phyloP scores from a whole-genome alignment of 2,329 filamentous ascomycete species.

The Paramyrothecium roridum region DNA sequence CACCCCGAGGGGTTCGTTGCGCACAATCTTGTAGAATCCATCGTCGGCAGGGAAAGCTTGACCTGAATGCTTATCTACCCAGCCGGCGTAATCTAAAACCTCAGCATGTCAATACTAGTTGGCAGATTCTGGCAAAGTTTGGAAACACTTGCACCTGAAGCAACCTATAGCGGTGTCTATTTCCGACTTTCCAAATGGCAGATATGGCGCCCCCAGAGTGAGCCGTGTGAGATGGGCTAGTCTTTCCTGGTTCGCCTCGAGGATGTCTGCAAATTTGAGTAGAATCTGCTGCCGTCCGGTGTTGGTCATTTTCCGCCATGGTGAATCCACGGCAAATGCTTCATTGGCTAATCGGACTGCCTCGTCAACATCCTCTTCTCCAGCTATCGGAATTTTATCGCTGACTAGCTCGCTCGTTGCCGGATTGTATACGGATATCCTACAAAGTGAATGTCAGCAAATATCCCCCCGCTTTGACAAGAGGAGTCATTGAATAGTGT shows the following conservation, averaged over 20 bases:
- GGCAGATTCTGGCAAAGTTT: too few species aligned
- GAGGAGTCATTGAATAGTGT: too few species aligned
- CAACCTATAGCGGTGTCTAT: too few species aligned
- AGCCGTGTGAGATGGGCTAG: conserved; percentile 1
- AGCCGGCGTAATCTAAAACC: conserved; percentile 23
- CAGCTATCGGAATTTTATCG: conserved; percentile 3
- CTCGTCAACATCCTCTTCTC: conserved; percentile 1
- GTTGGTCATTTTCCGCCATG: conserved; percentile 2
- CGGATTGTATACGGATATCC: conserved; percentile 1
- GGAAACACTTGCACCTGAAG: too few species aligned
- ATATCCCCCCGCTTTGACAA: too few species aligned
- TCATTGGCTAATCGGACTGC: conserved; percentile 2
- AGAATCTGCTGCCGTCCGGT: not conserved
- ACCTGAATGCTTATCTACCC: conserved; percentile 35
- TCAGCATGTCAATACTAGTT: not conserved
- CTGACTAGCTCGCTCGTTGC: not conserved
- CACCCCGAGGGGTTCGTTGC: conserved; percentile 30
- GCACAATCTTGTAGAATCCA: conserved; percentile 37
- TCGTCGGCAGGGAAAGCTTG: conserved; percentile 38
- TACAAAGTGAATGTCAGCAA: too few species aligned
- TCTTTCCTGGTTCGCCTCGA: not conserved
- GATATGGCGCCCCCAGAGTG: not conserved
- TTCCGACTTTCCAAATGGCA: too few species aligned
- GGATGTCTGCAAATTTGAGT: conserved; percentile 2
- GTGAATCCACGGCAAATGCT: not conserved